A percentile compares a stretch with the other conserved stretches of the same genome.
These are phyloP conservation scores for Blastomyces silverae DNA, from an alignment of 2,329 filamentous ascomycete genomes.

Conservation along the genomic window DNA sequence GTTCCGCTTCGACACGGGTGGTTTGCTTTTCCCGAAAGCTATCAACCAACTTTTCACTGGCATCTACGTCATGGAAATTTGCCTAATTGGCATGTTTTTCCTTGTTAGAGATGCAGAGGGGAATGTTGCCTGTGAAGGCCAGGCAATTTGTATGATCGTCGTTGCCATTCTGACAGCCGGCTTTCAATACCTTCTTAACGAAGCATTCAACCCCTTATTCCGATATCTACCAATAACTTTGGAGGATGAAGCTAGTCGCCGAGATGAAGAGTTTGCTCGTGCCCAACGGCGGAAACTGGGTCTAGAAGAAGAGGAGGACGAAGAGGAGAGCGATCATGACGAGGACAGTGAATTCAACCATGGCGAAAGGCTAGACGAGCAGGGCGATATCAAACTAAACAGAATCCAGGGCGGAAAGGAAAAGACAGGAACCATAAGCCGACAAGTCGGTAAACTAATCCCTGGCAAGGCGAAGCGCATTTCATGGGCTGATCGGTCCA, in stretches of 20 bases:
- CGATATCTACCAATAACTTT: slow-evolving; percentile 88
- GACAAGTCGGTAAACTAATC: slow-evolving; percentile 24
- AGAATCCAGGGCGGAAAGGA: slow-evolving; percentile 18
- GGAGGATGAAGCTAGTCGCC: slow-evolving; percentile 87
- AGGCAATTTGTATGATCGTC: slow-evolving; percentile 80
- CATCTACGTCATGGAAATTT: slow-evolving; percentile 89
- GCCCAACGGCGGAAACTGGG: slow-evolving; percentile 67
- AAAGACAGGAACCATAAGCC: slow-evolving; percentile 17
- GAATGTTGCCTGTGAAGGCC: slow-evolving; percentile 57
- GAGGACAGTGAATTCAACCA: slow-evolving; percentile 39
- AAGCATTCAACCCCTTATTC: slow-evolving; percentile 76
- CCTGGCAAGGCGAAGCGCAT: slow-evolving; percentile 23
- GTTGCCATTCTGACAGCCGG: slow-evolving; percentile 61
- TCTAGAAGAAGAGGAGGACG: slow-evolving; percentile 49
- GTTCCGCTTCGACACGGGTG: slow-evolving; percentile 84
- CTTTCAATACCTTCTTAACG: slow-evolving; percentile 75
- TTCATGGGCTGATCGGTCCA: slow-evolving; percentile 42
- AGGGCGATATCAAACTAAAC: slow-evolving; percentile 46
- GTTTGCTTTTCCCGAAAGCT: slow-evolving; percentile 81
- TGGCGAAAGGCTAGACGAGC: slow-evolving; percentile 36
- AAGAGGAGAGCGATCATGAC: slow-evolving; percentile 41
- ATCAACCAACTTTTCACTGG: slow-evolving; percentile 96
- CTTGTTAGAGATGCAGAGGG: slow-evolving; percentile 56
- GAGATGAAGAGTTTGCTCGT: slow-evolving; percentile 80
- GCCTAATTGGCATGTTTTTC: slow-evolving; percentile 84